phyloP scores from a whole-genome alignment of 495 filamentous ascomycete genomes.

The Aspergillus diversus region DNA sequence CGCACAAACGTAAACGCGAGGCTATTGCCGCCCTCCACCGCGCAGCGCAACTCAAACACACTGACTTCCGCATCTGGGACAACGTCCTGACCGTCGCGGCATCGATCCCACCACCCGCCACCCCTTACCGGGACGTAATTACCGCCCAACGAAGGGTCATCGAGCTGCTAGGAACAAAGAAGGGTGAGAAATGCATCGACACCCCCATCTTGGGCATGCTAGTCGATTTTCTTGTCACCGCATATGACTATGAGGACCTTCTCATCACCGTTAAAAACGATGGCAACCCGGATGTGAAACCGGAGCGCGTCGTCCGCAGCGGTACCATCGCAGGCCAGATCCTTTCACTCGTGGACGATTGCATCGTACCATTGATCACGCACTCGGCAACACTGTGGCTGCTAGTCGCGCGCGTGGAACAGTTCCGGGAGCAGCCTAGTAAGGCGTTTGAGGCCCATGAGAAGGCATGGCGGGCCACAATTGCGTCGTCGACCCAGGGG shows the following conservation, averaged over 20 bases:
- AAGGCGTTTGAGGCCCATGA: constrained; percentile 82
- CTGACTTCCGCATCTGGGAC: constrained; percentile 91
- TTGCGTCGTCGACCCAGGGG: constrained; percentile 55
- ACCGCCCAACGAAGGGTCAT: constrained; percentile 73
- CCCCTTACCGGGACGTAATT: constrained; percentile 73
- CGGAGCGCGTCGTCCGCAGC: constrained; percentile 40
- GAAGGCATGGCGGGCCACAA: constrained; percentile 78
- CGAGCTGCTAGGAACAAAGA: constrained; percentile 65
- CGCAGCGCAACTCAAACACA: constrained; percentile 77
- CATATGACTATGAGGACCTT: constrained; percentile 43
- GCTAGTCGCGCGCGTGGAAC: constrained; percentile 67
- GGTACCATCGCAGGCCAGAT: constrained; percentile 57
- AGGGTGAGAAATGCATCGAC: constrained; percentile 81
- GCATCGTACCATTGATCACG: constrained; percentile 82
- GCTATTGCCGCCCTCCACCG: constrained; percentile 83
- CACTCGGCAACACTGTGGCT: constrained; percentile 74
- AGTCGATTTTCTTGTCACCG: constrained; percentile 66
- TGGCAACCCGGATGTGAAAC: constrained; percentile 11
- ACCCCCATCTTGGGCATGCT: constrained; percentile 69
- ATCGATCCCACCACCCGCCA: constrained; percentile 70
- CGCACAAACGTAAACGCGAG: constrained; percentile 66
- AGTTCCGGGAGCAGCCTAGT: constrained; percentile 67
- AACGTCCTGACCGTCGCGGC: constrained; percentile 88
- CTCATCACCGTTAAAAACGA: constrained; percentile 26
- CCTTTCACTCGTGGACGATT: constrained; percentile 70